phyloP scores from a whole-genome alignment of 495 filamentous ascomycete species.

The Parathielavia hyrcaniae region DNA sequence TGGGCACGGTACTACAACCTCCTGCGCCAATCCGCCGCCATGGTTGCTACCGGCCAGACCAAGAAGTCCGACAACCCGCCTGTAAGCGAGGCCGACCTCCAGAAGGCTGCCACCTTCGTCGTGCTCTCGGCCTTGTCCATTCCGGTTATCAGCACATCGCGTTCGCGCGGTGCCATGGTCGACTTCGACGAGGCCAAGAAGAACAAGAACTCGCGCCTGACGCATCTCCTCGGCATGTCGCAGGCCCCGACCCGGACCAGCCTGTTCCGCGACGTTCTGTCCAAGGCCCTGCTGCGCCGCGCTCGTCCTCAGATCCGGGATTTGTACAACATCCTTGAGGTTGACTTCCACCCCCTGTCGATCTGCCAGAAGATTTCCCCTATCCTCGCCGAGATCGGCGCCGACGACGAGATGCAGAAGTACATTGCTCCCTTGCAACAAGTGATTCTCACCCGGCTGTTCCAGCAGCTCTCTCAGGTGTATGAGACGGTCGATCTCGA shows the following conservation, averaged over 20 bases:
- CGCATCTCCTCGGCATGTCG: conserved; percentile 89
- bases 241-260: conserved; percentile 81
- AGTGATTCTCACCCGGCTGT: conserved; percentile 94
- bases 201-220: conserved; percentile 97
- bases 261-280: conserved; percentile 90
- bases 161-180: conserved; percentile 89
- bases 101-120: conserved; percentile 81
- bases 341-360: conserved; percentile 96
- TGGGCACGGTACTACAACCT: conserved; percentile 97
- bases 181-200: conserved; percentile 96
- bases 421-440: conserved; percentile 93
- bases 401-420: conserved; percentile 92
- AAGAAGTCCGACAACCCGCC: conserved; percentile 91
- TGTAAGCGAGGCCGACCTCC: conserved; percentile 80
- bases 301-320: conserved; percentile 90
- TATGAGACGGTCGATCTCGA: conserved; percentile 96
- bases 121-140: conserved; percentile 93
- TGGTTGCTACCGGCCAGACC: conserved; percentile 76
- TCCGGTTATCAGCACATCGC: conserved; percentile 95
- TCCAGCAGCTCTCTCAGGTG: conserved; percentile 98
- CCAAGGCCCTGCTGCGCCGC: conserved; percentile 86
- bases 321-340: conserved; percentile 95
- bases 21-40: conserved; percentile 79
- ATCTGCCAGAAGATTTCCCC: conserved; percentile 99
- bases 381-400: conserved; percentile 87